phyloP scores from a whole-genome alignment of 306 rosid species.

The Trichosanthes truncata region DNA sequence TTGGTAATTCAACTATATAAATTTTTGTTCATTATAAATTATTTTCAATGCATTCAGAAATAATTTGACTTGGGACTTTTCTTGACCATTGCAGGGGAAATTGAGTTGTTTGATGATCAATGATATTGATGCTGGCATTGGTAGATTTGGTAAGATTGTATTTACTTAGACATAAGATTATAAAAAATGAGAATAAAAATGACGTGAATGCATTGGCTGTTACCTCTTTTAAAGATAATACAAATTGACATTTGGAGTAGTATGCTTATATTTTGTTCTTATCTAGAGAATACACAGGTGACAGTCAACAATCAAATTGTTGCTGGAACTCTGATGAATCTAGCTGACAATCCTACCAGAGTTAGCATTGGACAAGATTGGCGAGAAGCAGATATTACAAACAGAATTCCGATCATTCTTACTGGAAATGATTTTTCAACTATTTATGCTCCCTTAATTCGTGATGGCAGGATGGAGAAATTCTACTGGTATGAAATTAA shows the following conservation, averaged over 20 bases:
- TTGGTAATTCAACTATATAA: neutral
- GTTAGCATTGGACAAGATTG: conserved; percentile 92
- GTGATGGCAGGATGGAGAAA: conserved; percentile 98
- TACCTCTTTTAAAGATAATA: neutral
- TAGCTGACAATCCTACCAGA: conserved; percentile 84
- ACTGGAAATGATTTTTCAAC: conserved; percentile 97
- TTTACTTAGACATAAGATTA: neutral
- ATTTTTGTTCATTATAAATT: neutral
- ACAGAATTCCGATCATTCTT: conserved; percentile 84
- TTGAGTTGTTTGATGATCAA: conserved; percentile 97
- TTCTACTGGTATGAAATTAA: conserved; percentile 65
- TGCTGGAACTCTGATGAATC: conserved; percentile 94
- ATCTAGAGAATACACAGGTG: conserved; percentile 78
- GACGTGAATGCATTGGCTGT: neutral
- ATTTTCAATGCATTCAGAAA: neutral
- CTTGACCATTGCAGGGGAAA: conserved; percentile 53
- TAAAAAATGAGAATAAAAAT: neutral
- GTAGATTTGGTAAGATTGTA: conserved; percentile 75
- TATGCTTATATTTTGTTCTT: conserved; percentile 12
- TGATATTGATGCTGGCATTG: conserved; percentile 95
- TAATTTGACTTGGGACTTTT: conserved; percentile 1
- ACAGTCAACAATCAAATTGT: conserved; percentile 98
- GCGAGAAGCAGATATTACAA: conserved; percentile 64
- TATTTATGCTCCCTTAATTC: conserved; percentile 89
- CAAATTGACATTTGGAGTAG: neutral